These are phyloP conservation scores for Moringa oleifera DNA, from an alignment of 345 rosid species.

Conservation along the genomic window DNA sequence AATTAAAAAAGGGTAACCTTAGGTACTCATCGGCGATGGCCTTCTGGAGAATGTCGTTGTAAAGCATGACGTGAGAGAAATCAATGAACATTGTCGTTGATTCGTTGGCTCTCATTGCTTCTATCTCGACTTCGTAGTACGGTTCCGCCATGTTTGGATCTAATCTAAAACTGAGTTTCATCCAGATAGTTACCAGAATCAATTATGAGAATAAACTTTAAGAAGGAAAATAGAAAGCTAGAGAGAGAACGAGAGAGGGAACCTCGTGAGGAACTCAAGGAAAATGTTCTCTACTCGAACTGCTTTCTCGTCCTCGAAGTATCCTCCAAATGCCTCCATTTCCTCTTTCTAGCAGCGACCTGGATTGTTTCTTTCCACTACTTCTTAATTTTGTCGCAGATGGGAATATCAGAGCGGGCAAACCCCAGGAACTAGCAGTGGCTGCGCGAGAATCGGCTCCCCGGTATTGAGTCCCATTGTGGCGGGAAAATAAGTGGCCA, in stretches of 20 bases:
- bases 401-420: neutral
- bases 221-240: neutral
- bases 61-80: slow-evolving; percentile 84
- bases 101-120: slow-evolving; percentile 60
- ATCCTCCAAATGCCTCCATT: slow-evolving; percentile 74
- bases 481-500: slow-evolving; percentile 25
- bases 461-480: slow-evolving; percentile 4
- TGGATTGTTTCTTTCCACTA: neutral
- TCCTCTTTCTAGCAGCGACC: neutral
- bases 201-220: neutral
- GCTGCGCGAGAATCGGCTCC: neutral
- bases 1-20: slow-evolving; percentile 34
- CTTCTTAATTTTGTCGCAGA: neutral
- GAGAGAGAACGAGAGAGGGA: neutral
- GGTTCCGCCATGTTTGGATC: slow-evolving; percentile 47
- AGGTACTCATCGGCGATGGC: slow-evolving; percentile 80
- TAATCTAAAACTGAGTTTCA: slow-evolving; percentile 48
- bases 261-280: slow-evolving; percentile 91
- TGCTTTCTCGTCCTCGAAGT: slow-evolving; percentile 74
- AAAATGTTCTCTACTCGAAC: slow-evolving; percentile 79
- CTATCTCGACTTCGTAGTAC: slow-evolving; percentile 67
- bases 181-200: neutral
- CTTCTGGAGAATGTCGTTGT: slow-evolving; percentile 70
- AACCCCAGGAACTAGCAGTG: slow-evolving; percentile 18
- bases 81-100: slow-evolving; percentile 81